Evolutionary conservation across 1,139 yeast species (phyloP), one percentile per base, ranked within the genome.

Genomic region (Candida pseudoviswanathii): DNA sequence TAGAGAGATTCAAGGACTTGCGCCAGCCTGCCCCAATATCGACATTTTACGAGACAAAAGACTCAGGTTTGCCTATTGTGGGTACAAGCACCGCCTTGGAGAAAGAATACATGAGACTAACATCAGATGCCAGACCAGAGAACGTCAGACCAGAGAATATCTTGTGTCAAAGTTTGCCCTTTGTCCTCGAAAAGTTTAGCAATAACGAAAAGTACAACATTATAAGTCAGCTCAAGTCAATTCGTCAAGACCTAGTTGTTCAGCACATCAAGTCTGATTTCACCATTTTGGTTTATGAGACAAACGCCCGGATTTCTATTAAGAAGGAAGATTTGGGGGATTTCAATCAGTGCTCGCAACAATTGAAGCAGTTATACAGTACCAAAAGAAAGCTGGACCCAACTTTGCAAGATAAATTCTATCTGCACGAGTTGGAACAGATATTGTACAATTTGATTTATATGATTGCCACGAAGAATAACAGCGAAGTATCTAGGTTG

Each of bases 321-420:
- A 87, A 85, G 57, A 84, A 86, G 62, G 77, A 81, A 44, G 99
- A 94, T 65, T 68, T 92, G 57, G 98, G 98, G 5, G 99, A 94
- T 63, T 92, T 88, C 66, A 94, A 94, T 66, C 98, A 94, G 64
- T 94, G 99, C 64, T 96, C 89, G 64, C 84, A 96, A 16, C 91
- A 91, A 60, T 70, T 92, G 45, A 83, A 81, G 54, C 74, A 80
- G 40, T 67, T 88, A 26, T 91, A 86, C 62, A 78, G 75, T 39
- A 54, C 54, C 37, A 62, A 59, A 44, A 50, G 59, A 22, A 51
- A 48, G 27, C 45, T 52, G 7, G 58, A 52, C 41, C 43, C 39
- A 6, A 49, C 48, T 21, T 51, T 52, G 29, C 42, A 46, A n/a
- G 41, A 49, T 21, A 50, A 55, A 10, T 64, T 59, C 48, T 58